A percentile compares a stretch with the other conserved stretches of the same genome.
Evolutionary conservation across 2,329 filamentous ascomycete genomes (phyloP).

Genomic region (Ascochyta clinopodiicola): DNA sequence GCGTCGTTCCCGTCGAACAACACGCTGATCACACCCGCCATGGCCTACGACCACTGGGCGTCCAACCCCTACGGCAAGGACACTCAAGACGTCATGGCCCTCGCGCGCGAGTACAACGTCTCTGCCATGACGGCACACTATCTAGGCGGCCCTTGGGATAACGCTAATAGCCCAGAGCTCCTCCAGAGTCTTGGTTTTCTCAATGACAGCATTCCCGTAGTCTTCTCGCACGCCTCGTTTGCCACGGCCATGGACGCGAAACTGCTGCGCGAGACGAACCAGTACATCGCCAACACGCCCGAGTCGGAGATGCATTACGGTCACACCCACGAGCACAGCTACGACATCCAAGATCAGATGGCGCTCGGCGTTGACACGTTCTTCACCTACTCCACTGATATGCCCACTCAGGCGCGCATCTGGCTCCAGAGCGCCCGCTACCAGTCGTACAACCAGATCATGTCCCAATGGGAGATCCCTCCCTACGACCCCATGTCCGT

Average conservation of each 20-base stretch:
- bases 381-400: constrained; percentile 59
- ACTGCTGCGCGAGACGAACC: constrained; percentile 58
- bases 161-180: constrained; percentile 20
- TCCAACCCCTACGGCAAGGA: constrained; percentile 14
- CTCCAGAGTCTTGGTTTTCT: constrained; percentile 37
- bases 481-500: constrained; percentile 60
- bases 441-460: constrained; percentile 32
- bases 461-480: constrained; percentile 54
- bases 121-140: constrained; percentile 53
- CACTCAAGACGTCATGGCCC: constrained; percentile 3
- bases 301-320: constrained; percentile 67
- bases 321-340: constrained; percentile 56
- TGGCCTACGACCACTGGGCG: constrained; percentile 18
- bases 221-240: constrained; percentile 61
- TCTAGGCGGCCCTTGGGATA: constrained; percentile 17
- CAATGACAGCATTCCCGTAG: constrained; percentile 55
- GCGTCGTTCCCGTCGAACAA: constrained; percentile 7
- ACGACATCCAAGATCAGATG: constrained; percentile 58
- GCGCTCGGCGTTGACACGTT: constrained; percentile 63
- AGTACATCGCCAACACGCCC: constrained; percentile 64
- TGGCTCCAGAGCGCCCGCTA: constrained; percentile 59
- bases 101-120: constrained; percentile 22
- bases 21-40: constrained; percentile 14
- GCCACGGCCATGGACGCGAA: constrained; percentile 50
- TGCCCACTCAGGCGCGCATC: constrained; percentile 56